phyloP scores from a whole-genome alignment of 2,329 filamentous ascomycete genomes.

The Paraphaeosphaeria sporulosa region DNA sequence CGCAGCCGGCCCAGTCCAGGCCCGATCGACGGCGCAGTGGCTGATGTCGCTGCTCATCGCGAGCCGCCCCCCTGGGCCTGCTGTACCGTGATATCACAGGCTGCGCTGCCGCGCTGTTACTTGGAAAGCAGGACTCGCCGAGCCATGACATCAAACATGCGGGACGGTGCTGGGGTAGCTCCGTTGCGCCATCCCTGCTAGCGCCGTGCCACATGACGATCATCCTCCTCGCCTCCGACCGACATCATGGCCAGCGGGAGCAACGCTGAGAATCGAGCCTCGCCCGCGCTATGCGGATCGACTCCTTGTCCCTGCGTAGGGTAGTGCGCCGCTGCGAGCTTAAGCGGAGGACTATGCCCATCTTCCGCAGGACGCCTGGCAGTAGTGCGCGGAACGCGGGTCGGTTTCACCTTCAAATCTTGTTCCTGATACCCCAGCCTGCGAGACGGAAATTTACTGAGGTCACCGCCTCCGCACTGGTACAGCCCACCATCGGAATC shows the following conservation, averaged over 20 bases:
- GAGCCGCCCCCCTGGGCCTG: constrained; percentile 21
- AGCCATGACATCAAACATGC: constrained; percentile 2
- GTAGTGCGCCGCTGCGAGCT: neutral
- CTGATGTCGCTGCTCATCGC: constrained; percentile 29
- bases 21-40: constrained; percentile 40
- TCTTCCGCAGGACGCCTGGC: neutral
- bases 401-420: constrained; percentile 13
- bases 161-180: constrained; percentile 7
- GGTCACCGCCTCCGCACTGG: neutral
- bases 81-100: constrained; percentile 10
- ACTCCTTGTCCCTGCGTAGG: neutral
- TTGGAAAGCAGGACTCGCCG: constrained; percentile 1
- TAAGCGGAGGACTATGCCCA: constrained; percentile 3
- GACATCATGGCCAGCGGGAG: neutral
- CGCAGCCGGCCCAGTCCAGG: constrained; percentile 23
- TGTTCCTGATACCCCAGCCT: constrained; percentile 13
- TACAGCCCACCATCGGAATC: neutral
- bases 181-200: neutral
- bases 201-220: neutral
- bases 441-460: constrained; percentile 6
- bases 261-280: neutral
- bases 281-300: neutral
- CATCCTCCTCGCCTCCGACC: neutral
- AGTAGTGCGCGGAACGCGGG: neutral
- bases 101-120: neutral